Evolutionary conservation across 2,329 filamentous ascomycete genomes (phyloP), one percentile per base, ranked within the genome.

Genomic region (Coccinonectria pachysandricola): DNA sequence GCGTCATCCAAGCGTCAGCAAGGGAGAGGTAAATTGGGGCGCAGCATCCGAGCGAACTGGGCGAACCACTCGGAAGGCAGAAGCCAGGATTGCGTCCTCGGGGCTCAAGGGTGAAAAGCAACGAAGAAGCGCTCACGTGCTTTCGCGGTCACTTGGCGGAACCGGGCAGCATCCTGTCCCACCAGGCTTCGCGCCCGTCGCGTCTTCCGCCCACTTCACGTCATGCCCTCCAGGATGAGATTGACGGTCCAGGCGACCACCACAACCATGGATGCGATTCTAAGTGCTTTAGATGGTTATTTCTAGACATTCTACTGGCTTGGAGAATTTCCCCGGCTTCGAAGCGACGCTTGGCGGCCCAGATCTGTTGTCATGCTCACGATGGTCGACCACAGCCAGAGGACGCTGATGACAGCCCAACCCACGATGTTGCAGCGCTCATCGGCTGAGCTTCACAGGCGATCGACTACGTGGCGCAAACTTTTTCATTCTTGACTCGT

Each of bases 181-280:
- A 46, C 51, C 45, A 52, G 49, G 48, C 34, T 50, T 50, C 54
- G 54, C 54, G 54, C 48, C 52, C 47, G 53, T 55, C 59, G 59
- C 59, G 59, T 60, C 54, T 56, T 49, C 53, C 54, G 40, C 43
- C 47, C 46, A 57, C 54, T 40, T 56, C 53, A 51, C 48, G 41
- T 42, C 48, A 52, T 50, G 42, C 52, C 56, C 55, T 49, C 53
- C 50, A 48, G 33, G 34, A 52, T 38, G 32, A 28, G 24, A 12
- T 26, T 24, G 11, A 16, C 14, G 11, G 18, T 31, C 33, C 27
- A 33, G 30, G 33, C 15, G 26, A 10, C 34, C 22, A 17, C 34
- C 36, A 32, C 24, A 31, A 52, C 50, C 55, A 48, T 58, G 31
- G 28, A 47, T 35, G 28, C 24, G 10, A 11, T 7, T 21, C 11